Conservation (phyloP, 768 basidiomycete genomes). For the Psilocybe cyanescens region DNA sequence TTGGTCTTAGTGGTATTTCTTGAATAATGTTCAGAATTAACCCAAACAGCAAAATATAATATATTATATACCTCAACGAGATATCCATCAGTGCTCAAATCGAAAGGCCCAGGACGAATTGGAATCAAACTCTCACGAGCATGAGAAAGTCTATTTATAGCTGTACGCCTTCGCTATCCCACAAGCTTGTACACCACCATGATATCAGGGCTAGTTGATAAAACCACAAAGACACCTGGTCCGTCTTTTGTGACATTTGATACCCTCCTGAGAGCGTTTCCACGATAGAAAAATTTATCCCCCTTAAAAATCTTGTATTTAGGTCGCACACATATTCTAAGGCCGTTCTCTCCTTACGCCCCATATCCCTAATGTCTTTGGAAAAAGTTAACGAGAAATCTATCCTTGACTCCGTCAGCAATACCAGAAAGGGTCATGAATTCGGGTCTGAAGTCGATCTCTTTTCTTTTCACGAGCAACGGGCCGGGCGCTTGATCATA, state of each 20-base stretch:
- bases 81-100: too few relatives aligned
- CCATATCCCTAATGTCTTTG: slow-evolving; percentile 14
- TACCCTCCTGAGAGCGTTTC: neutral
- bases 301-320: neutral
- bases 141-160: neutral
- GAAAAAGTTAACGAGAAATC: slow-evolving; percentile 19
- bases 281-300: neutral
- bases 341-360: neutral
- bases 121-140: neutral
- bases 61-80: too few relatives aligned
- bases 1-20: too few relatives aligned
- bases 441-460: slow-evolving; percentile 29
- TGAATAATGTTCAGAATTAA: too few relatives aligned
- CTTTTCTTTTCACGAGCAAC: slow-evolving; percentile 52
- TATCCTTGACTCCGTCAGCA: slow-evolving; percentile 9
- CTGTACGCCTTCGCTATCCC: neutral
- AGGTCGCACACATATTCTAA: neutral
- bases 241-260: neutral
- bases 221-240: neutral
- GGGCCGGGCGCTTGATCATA: slow-evolving; percentile 57
- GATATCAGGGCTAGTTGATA: neutral
- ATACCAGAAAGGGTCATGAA: slow-evolving; percentile 11
- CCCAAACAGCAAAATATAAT: too few relatives aligned
- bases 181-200: neutral
- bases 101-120: neutral